phyloP scores from a whole-genome alignment of 2,329 filamentous ascomycete genomes.

The Colletotrichum sp. region DNA sequence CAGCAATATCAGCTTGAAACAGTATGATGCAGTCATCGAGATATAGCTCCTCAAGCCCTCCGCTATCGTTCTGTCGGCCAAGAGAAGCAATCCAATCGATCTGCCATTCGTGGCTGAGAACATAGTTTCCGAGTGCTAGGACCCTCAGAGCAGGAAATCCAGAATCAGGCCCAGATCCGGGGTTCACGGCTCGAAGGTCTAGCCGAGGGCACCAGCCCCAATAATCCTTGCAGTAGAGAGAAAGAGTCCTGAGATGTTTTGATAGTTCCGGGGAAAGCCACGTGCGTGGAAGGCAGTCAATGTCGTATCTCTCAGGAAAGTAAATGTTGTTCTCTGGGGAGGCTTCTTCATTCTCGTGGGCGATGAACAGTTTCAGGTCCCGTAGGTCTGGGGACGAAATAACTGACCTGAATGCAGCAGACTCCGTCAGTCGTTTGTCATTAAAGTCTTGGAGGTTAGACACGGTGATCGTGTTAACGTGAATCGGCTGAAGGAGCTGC shows the following conservation, averaged over 20 bases:
- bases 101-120: not conserved
- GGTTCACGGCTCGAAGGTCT: not conserved
- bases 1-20: not conserved
- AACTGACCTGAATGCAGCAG: not conserved
- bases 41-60: not conserved
- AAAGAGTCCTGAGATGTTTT: not conserved
- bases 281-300: not conserved
- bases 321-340: not conserved
- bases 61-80: not conserved
- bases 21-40: not conserved
- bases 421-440: not conserved
- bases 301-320: not conserved
- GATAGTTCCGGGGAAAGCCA: not conserved
- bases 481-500: not conserved
- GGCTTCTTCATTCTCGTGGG: not conserved
- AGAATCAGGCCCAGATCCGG: not conserved
- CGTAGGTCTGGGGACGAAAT: not conserved
- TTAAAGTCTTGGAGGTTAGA: not conserved
- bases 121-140: not conserved
- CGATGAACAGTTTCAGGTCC: not conserved
- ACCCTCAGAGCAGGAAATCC: not conserved
- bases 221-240: not conserved
- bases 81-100: not conserved
- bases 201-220: not conserved
- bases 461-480: not conserved